Evolutionary conservation across 257 asterid genomes (phyloP), one percentile per base, ranked within the genome.

Genomic region (Nyctanthes arbortristis): DNA sequence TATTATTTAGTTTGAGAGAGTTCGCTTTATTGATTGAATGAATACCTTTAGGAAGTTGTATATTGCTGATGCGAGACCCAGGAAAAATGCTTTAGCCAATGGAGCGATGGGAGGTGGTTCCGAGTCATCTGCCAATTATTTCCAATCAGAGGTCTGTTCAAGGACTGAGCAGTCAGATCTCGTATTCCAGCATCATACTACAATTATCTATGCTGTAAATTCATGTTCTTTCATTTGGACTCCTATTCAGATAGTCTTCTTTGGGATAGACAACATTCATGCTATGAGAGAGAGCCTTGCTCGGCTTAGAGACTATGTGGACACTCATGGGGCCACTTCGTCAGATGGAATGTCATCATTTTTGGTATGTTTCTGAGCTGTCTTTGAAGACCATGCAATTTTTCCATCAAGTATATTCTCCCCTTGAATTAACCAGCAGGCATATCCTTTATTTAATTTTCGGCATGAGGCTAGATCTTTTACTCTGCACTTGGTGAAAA

Each of bases 31-130:
- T 73, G 73, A 73, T 16, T 67, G 28, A 56, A 34, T 67, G 35
- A 61, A 65, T 80, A 71, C 43, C 29, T 62, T 52, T 79, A 94
- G 99, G 94, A 94, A 94, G 82, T 86, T 94, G 66, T 94, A 91
- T 73, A 94, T 94, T 47, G 96, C 95, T 79, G 99, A 94, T 82
- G 99, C 99, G 78, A 89, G 99, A 82, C 97, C 99, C n/a, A 82
- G 97, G 75, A 94, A 89, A 81, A 94, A 94, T 78, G 99, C 99
- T 81, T 72, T 94, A 73, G 99, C 99, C 68, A 94, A 94, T 89
- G 99, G 99, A 73, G 99, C 99, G 65, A 91, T 94, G 99, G 99
- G 99, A 62, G 99, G 99, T 73, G 99, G 99, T 81, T 94, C 99
- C 2, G 99, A 94, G 84, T 94, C 99, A 43, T 94, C 99, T 71